Percentiles rank a stretch among this genome's conserved stretches.
Evolutionary conservation across 768 basidiomycete species (phyloP).

Genomic region (Pleurotus tuoliensis): DNA sequence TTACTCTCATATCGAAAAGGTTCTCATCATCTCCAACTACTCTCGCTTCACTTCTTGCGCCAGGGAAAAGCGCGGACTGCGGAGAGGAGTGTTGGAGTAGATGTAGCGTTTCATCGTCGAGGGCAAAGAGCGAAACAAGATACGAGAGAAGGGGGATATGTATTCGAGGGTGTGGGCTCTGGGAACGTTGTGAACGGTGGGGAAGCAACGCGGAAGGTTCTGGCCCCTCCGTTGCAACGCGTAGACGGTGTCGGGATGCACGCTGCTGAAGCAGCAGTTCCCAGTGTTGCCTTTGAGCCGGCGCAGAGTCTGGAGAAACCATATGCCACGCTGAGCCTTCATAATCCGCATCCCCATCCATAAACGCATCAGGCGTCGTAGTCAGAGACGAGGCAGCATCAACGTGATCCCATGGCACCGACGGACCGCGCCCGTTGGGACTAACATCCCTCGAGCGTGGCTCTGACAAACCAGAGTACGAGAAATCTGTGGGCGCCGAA

Average conservation of each 20-base stretch:
- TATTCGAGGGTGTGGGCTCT: conserved; percentile 25
- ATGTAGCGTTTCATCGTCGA: conserved; percentile 34
- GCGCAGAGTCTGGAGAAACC: not conserved
- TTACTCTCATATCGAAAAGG: conserved; percentile 5
- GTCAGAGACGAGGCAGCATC: not conserved
- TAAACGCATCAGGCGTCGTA: not conserved
- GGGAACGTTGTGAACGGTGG: not conserved
- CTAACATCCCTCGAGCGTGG: conserved; percentile 7
- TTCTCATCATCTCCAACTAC: not conserved
- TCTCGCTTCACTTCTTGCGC: conserved; percentile 3
- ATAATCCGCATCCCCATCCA: not conserved
- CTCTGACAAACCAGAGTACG: conserved; percentile 12
- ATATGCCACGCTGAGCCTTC: conserved; percentile 1
- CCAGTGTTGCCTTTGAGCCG: not conserved
- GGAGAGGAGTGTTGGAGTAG: conserved; percentile 28
- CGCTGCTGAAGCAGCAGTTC: not conserved
- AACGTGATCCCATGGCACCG: not conserved
- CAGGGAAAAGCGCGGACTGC: conserved; percentile 30
- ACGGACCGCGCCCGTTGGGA: not conserved
- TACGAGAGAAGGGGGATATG: conserved; percentile 34
- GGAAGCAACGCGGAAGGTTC: not conserved
- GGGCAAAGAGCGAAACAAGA: conserved; percentile 28
- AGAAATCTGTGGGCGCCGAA: conserved; percentile 9
- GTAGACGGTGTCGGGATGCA: not conserved
- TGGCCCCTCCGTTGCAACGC: too few relatives aligned